Evolutionary conservation across 2,329 filamentous ascomycete genomes (phyloP).

Genomic region (Aspergillus pseudonomiae): DNA sequence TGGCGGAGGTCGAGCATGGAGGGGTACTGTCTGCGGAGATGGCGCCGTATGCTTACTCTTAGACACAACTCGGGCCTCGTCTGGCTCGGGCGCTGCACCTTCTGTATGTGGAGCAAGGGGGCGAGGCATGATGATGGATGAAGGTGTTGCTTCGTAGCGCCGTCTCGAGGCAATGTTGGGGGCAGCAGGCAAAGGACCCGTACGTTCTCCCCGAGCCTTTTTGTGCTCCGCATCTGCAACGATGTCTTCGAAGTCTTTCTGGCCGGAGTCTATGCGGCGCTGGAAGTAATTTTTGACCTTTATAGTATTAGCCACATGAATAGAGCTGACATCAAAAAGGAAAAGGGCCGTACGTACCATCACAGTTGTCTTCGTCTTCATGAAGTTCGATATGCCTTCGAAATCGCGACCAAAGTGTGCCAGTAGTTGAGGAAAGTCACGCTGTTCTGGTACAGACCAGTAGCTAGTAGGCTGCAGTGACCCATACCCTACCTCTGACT

Average conservation of each 20-base stretch:
- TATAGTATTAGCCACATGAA: not conserved
- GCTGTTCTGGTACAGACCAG: slow-evolving; percentile 55
- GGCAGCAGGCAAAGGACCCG: slow-evolving; percentile 43
- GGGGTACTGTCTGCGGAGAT: slow-evolving; percentile 34
- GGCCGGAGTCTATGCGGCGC: slow-evolving; percentile 47
- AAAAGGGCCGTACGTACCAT: slow-evolving; percentile 49
- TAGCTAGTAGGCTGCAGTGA: slow-evolving; percentile 52
- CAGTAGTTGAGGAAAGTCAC: slow-evolving; percentile 50
- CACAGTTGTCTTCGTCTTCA: slow-evolving; percentile 56
- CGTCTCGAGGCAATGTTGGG: slow-evolving; percentile 50
- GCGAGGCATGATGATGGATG: slow-evolving; percentile 43
- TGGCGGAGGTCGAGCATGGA: slow-evolving; percentile 36
- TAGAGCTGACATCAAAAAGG: not conserved
- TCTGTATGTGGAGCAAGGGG: slow-evolving; percentile 49
- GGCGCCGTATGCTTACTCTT: slow-evolving; percentile 36
- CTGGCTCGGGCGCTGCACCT: slow-evolving; percentile 31
- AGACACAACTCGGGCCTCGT: slow-evolving; percentile 33
- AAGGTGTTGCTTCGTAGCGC: slow-evolving; percentile 51
- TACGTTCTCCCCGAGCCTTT: slow-evolving; percentile 48
- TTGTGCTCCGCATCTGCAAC: slow-evolving; percentile 48
- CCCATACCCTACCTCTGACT: slow-evolving; percentile 38
- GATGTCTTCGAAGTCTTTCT: slow-evolving; percentile 48
- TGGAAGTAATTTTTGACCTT: slow-evolving; percentile 56
- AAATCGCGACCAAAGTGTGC: slow-evolving; percentile 53
- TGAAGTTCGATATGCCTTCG: slow-evolving; percentile 51